Evolutionary conservation across 495 filamentous ascomycete species (phyloP).

Genomic region (Penicillium atrosanguineum): DNA sequence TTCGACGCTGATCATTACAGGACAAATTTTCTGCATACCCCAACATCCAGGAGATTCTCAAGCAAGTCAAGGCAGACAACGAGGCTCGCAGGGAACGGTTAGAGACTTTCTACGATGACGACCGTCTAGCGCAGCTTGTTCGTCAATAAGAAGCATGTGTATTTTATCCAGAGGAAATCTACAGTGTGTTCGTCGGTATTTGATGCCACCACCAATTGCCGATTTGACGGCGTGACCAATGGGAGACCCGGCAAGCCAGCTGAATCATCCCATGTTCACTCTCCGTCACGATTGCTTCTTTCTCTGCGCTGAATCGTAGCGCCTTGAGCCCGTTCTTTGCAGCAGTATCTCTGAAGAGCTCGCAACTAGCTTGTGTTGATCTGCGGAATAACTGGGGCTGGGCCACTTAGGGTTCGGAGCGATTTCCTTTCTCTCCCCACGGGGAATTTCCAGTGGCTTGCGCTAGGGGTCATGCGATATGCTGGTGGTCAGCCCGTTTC

Average conservation of each 20-base stretch:
- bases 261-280: conserved; percentile 3
- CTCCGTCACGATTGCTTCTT: not conserved
- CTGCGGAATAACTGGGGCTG: conserved; percentile 1
- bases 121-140: conserved; percentile 17
- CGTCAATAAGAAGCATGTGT: not conserved
- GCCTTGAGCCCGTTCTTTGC: not conserved
- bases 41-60: conserved; percentile 33
- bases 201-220: conserved; percentile 9
- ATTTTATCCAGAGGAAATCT: not conserved
- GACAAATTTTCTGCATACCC: conserved; percentile 39
- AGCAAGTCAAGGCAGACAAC: conserved; percentile 33
- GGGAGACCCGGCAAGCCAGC: not conserved
- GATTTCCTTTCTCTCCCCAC: conserved; percentile 7
- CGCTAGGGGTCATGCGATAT: conserved; percentile 3
- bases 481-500: not conserved
- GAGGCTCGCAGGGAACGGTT: conserved; percentile 23
- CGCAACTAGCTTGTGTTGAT: not conserved
- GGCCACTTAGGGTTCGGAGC: conserved; percentile 8
- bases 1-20: conserved; percentile 13
- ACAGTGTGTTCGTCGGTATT: not conserved
- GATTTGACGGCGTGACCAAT: conserved; percentile 2
- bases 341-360: not conserved
- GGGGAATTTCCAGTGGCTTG: conserved; percentile 19
- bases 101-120: conserved; percentile 33
- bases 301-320: not conserved